A percentile compares a stretch with the other conserved stretches of the same genome.
Conservation (phyloP, 2,329 filamentous ascomycete species). For the Hypoxylon sp. region DNA sequence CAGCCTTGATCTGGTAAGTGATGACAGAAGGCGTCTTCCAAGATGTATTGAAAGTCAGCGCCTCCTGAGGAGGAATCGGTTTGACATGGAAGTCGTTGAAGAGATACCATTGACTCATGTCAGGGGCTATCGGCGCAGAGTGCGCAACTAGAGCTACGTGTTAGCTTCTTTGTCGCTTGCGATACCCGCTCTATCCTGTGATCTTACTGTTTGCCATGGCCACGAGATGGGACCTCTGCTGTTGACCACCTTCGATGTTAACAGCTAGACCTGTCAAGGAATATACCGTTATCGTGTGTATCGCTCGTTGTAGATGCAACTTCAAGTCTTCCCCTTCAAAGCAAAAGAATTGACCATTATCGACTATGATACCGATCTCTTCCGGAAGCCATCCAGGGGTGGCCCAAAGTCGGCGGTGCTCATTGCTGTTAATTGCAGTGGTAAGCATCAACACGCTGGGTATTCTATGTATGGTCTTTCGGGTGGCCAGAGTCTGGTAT, state of each 20-base stretch:
- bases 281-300: conserved; percentile 86
- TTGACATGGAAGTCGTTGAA: conserved; percentile 98
- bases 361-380: conserved; percentile 91
- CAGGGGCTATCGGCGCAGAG: conserved; percentile 68
- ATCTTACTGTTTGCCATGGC: conserved; percentile 84
- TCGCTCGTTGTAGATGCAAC: conserved; percentile 80
- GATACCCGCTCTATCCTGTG: not conserved
- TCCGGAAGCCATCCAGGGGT: conserved; percentile 91
- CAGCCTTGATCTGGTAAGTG: conserved; percentile 84
- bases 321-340: conserved; percentile 93
- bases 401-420: conserved; percentile 86
- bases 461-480: conserved; percentile 84
- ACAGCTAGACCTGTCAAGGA: conserved; percentile 90
- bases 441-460: conserved; percentile 92
- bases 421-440: conserved; percentile 76
- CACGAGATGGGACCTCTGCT: conserved; percentile 90
- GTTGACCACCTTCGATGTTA: conserved; percentile 87
- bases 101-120: conserved; percentile 85
- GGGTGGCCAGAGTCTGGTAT: conserved; percentile 87
- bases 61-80: conserved; percentile 82
- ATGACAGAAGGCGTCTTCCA: conserved; percentile 96
- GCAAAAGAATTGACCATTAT: conserved; percentile 92
- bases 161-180: conserved; percentile 43
- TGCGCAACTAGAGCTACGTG: conserved; percentile 66
- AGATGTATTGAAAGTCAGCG: conserved; percentile 85